A percentile compares a stretch with the other conserved stretches of the same genome.
These are phyloP conservation scores for Globisporangium cylindrosporum DNA, from an alignment of 352 stramenopile genomes.

Conservation along the genomic window DNA sequence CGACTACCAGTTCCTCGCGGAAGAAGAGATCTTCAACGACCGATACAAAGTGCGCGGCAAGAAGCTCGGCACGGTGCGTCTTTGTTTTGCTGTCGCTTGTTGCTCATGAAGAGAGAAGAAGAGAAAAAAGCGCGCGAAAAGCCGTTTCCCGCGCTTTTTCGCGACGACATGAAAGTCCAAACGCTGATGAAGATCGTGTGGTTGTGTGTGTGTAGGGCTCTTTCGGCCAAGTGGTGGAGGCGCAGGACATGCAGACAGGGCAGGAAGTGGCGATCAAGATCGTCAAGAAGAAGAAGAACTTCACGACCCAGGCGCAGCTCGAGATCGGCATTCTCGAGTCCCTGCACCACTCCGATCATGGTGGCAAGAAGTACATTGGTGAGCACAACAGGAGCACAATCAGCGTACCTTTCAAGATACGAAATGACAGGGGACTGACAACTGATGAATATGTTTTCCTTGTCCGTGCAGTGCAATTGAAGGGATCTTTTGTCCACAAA, in stretches of 20 bases:
- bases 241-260: conserved; percentile 68
- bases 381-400: conserved; percentile 13
- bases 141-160: conserved; percentile 8
- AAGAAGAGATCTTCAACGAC: conserved; percentile 75
- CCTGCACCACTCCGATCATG: conserved; percentile 79
- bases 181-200: conserved; percentile 18
- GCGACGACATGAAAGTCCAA: too few species aligned
- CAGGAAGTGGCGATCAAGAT: conserved; percentile 98
- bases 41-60: conserved; percentile 71
- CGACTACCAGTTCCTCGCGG: conserved; percentile 57
- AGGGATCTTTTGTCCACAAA: conserved; percentile 94
- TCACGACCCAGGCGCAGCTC: conserved; percentile 95
- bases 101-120: not conserved
- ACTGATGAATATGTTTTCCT: not conserved
- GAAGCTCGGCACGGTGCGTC: conserved; percentile 64
- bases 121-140: conserved; percentile 2
- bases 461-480: conserved; percentile 78
- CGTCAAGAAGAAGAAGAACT: conserved; percentile 98
- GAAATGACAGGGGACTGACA: conserved; percentile 4
- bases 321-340: conserved; percentile 96
- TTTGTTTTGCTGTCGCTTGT: conserved; percentile 1
- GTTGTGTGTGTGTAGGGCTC: conserved; percentile 44
- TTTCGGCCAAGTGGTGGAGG: conserved; percentile 83
- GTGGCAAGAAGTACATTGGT: conserved; percentile 93
- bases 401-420: not conserved